Base-by-base conservation (phyloP, 208 protist species). In the Acanthamoeba castellanii region DNA sequence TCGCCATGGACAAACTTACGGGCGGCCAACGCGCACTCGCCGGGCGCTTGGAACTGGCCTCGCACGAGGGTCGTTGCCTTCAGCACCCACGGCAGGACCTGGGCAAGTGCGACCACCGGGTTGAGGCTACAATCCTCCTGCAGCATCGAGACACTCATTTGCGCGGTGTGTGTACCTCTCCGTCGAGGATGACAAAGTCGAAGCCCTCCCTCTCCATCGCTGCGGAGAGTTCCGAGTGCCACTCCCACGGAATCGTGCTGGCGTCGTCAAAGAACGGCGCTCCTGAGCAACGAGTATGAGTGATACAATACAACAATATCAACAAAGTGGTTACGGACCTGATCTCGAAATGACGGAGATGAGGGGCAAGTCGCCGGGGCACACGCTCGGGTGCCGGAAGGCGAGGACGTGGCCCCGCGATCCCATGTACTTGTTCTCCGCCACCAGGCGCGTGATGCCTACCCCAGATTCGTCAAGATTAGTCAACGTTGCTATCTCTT, bases 341-440 rank as follows among this genome's bases (percentile, higher is more conserved):
- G 74, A 84, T 45, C 74, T 16, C 3, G 74, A 84, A 27, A 84
- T n/a, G 32, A 84, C 22, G 25, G 74, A 57, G 34, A 84, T 84
- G n/a, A 84, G 74, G 2, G 74, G 74, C 7, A 84, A 37, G 74
- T 84, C 42, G 42, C 42, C 74, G 8, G 74, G 74, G 27, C 74
- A 84, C 74, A 84, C 74, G 74, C 42, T 84, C 25, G 34, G 74
- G 42, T 84, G 74, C n/a, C 74, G 74, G 74, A 84, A 84, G 9
- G 74, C 74, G 11, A 84, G 30, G 34, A 84, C 52, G 27, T 84
- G 74, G 22, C 42, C 74, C 74, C 74, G 9, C 74, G 74, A 84
- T 13, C 74, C 74, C 74, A 84, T 84, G 45, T 84, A 84, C 74
- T 84, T 84, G 74, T 45, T 57, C 74, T 84, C 74, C 22, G 74